Evolutionary conservation across 2,329 filamentous ascomycete species (phyloP), one percentile per base, ranked within the genome.

Genomic region (Venturia oleaginea): DNA sequence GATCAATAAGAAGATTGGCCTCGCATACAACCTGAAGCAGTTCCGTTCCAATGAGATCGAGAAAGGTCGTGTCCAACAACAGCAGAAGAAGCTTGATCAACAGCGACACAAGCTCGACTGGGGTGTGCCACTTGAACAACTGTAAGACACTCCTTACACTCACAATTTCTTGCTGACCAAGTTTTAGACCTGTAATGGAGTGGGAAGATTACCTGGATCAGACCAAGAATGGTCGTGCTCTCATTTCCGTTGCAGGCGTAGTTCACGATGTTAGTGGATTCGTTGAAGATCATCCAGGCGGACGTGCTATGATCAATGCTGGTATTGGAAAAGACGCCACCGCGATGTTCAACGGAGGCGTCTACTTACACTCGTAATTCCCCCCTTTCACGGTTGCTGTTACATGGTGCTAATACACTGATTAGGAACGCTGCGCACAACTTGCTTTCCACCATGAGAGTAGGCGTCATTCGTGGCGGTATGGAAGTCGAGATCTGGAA

Each of bases 21-120:
- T 77, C 59, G 76, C 76, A 67, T 74, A 71, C 71, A 74, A 76
- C 69, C 72, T 77, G 67, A 77, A 77, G 73, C 74, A 77, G 67
- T 77, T 77, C 74, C 75, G 75, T 63, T 69, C 75, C 71, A 77
- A 77, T 70, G 76, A 77, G 60, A 77, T 77, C 63, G 76, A 77
- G 66, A 77, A 77, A 73, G 76, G 76, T 59, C 76, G 76, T 67
- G 74, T 77, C 48, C 76, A 77, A 68, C 76, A 77, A 66, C 71
- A 75, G 54, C 76, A 77, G 71, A 77, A 77, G 74, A 77, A 77
- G 73, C 75, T 77, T 51, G 76, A 77, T 70, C 76, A 77, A 71
- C 76, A 76, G 71, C 75, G 76, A 66, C 67, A 74, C 59, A 74
- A 72, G 69, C 74, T 77, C 64, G 76, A 77, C 70, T 77, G 76